Evolutionary conservation across 2,329 filamentous ascomycete genomes (phyloP).

Genomic region (Verruconis gallopava): DNA sequence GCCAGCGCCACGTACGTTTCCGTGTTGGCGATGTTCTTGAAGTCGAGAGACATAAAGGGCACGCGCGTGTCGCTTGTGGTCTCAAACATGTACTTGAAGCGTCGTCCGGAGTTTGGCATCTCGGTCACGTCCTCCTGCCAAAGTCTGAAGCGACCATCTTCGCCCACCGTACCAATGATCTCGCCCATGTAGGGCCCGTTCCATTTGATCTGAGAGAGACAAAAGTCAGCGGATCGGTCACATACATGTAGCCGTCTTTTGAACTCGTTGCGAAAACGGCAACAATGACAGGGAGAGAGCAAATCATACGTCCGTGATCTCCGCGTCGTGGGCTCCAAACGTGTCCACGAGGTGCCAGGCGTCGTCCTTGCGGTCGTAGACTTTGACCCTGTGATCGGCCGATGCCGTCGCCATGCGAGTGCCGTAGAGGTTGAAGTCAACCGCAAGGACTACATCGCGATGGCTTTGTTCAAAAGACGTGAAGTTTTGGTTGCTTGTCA

Average conservation of each 20-base stretch:
- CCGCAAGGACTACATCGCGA: conserved; percentile 67
- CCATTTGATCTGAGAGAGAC: conserved; percentile 63
- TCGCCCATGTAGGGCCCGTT: conserved; percentile 82
- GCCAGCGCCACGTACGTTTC: conserved; percentile 80
- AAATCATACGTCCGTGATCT: conserved; percentile 62
- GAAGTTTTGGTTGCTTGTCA: not conserved
- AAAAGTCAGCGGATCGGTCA: not conserved
- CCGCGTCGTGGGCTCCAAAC: conserved; percentile 81
- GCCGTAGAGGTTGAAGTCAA: conserved; percentile 85
- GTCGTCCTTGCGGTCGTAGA: conserved; percentile 70
- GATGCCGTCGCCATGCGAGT: conserved; percentile 84
- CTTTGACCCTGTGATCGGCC: conserved; percentile 82
- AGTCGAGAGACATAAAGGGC: conserved; percentile 65
- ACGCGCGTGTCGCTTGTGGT: conserved; percentile 53
- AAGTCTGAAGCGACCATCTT: conserved; percentile 80
- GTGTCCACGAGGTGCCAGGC: conserved; percentile 74
- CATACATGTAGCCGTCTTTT: not conserved
- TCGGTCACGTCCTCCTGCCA: conserved; percentile 87
- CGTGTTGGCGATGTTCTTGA: conserved; percentile 63
- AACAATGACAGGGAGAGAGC: not conserved
- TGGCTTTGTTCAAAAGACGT: conserved; percentile 30
- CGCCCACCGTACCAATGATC: conserved; percentile 74
- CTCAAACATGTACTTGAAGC: conserved; percentile 61
- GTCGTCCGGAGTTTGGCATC: conserved; percentile 56
- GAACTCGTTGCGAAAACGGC: not conserved